Evolutionary conservation across 441 rosid genomes (phyloP), one percentile per base, ranked within the genome.

Genomic region (Populus hybrid): DNA sequence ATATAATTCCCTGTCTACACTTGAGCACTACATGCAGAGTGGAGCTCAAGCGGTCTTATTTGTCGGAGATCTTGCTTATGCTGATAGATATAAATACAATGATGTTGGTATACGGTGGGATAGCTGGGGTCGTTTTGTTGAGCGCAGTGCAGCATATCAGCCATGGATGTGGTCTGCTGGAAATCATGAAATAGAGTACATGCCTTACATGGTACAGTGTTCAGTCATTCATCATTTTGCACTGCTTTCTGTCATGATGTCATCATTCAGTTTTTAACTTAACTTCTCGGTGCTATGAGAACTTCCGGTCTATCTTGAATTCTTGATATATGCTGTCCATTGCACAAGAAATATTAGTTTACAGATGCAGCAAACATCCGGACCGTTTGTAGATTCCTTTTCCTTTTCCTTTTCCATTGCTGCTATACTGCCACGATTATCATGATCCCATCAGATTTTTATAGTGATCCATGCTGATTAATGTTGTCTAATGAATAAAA

Each of bases 161-260:
- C 89, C 93, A 6, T 90, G 91, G 91, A 82, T 87, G 32, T 90
- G 90, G 91, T 80, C 88, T 74, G 87, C 81, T 72, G 93, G 93
- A 78, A 90, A 90, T 81, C 93, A 90, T 68, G 91, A 90, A 74
- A 88, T 90, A 83, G 93, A 90, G 30, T 87, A 84, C 84, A 85
- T 87, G 91, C 93, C 91, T 21, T 67, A 84, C 85, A 79, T 88
- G 90, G 93, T 90, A 82, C 79, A 68, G 7, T 65, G 18, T 26
- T 23, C 34, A 46, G n/a, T 34, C 73, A 38, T 38, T 40, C 26
- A 12, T 78, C 71, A 18, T 46, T 67, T 46, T 23, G 12, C 23
- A 14, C 16, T 24, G 30, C 3, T 64, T 61, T 32, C 40, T 32
- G 3, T 18, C 9, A 46, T 3, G 18, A 46, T 46, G 19, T 14